Evolutionary conservation across 345 rosid species (phyloP), one percentile per base, ranked within the genome.

Genomic region (Acer negundo): DNA sequence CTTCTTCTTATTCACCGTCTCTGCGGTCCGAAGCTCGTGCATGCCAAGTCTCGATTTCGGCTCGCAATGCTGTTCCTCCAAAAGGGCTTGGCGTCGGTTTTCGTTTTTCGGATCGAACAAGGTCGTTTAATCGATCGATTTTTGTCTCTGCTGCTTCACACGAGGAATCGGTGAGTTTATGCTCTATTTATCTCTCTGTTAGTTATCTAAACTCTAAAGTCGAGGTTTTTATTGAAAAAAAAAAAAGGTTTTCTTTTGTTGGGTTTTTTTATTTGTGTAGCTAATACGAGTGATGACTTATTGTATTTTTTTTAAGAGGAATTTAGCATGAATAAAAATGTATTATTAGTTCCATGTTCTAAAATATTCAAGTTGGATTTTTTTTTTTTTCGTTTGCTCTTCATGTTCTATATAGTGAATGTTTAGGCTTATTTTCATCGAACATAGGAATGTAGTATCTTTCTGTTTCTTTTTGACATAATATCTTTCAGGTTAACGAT

Each of bases 101-200:
- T 80, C 77, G 62, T 62, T 69, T 81, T 75, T 82, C 74, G 24
- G 70, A 76, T 38, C 87, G 86, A 2, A 81, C 75, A 64, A 20
- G 23, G 62, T 81, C 84, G 72, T 77, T 76, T 72, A 70, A 58
- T 55, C 81, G 69, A 49, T 78, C 87, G 3, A 12, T 79, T 67
- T 79, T 86, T 19, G 85, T 84, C 62, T 87, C 77, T 67, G 87
- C 97, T 67, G 90, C 94, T 9, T 86, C 98, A 22, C 91, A 83
- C 69, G 92, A 91, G 69, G 93, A 91, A 10, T 85, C 93, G 65
- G 94, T 90, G 79, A 80, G 78, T 69, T 67, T 42, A 42, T 42
- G 10, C 11, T 42, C 46, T 42, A 42, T 42, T 42, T 42, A 42
- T 42, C 46, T 42, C 46, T 42, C 7, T 42, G 46, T 42, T 10